Evolutionary conservation across 441 rosid genomes (phyloP).

Genomic region (Theobroma grandiflorum): DNA sequence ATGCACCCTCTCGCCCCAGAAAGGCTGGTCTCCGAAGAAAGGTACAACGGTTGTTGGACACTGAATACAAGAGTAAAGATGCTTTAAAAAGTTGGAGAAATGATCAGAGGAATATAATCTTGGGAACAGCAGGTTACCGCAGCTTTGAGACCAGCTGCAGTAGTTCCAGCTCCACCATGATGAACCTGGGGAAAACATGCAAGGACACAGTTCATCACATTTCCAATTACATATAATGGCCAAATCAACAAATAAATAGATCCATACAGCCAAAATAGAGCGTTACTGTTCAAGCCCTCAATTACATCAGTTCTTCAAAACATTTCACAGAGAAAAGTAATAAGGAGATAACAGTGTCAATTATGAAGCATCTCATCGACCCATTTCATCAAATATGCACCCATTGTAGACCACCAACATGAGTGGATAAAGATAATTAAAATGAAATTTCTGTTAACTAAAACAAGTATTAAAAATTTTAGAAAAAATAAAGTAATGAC

Average conservation of each 20-base stretch:
- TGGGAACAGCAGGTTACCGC: slow-evolving; percentile 53
- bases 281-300: background rate
- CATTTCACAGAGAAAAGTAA: background rate
- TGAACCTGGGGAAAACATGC: slow-evolving; percentile 65
- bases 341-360: background rate
- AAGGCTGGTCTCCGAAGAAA: slow-evolving; percentile 97
- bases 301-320: background rate
- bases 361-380: background rate
- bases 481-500: background rate
- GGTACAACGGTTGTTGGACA: slow-evolving; percentile 97
- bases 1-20: slow-evolving; percentile 95
- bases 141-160: slow-evolving; percentile 97
- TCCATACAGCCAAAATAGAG: background rate
- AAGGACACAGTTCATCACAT: background rate
- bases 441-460: background rate
- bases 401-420: background rate
- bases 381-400: background rate
- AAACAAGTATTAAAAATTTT: background rate
- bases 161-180: slow-evolving; percentile 99
- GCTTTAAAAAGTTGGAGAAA: background rate
- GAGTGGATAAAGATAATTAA: background rate
- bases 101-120: background rate
- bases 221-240: background rate
- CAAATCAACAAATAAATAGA: background rate
- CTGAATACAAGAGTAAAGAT: slow-evolving; percentile 37